Evolutionary conservation across 495 filamentous ascomycete genomes (phyloP).

Genomic region (Jackrogersella minutella): DNA sequence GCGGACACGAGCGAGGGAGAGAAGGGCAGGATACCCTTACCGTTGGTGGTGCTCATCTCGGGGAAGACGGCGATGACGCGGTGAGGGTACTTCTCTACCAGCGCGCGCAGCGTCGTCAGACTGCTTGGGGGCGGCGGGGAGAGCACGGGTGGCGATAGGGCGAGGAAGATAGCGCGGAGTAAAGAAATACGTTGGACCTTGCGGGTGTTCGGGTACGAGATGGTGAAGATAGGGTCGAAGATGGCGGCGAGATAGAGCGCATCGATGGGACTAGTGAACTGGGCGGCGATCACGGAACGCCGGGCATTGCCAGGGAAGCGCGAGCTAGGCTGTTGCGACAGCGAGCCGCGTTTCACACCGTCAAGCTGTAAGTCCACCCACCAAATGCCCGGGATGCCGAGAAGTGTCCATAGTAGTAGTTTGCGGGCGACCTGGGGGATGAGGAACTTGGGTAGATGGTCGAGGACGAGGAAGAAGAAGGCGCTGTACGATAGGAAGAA

Average conservation of each 20-base stretch:
- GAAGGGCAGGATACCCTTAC: constrained; percentile 86
- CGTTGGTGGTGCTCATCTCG: constrained; percentile 93
- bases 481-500: constrained; percentile 72
- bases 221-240: constrained; percentile 93
- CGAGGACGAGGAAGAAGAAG: constrained; percentile 80
- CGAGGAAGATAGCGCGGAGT: constrained; percentile 73
- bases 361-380: constrained; percentile 98
- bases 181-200: constrained; percentile 80
- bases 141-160: constrained; percentile 69
- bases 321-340: constrained; percentile 65
- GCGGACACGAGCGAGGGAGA: constrained; percentile 74
- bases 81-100: constrained; percentile 72
- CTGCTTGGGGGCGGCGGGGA: constrained; percentile 49
- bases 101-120: constrained; percentile 66
- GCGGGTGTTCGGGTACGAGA: constrained; percentile 74
- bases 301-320: constrained; percentile 74
- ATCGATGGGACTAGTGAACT: constrained; percentile 91
- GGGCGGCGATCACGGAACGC: constrained; percentile 80
- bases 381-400: constrained; percentile 90
- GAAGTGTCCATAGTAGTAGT: constrained; percentile 82
- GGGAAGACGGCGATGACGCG: constrained; percentile 86
- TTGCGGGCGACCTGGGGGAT: constrained; percentile 83
- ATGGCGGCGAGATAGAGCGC: constrained; percentile 95
- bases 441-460: constrained; percentile 70
- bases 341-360: constrained; percentile 84